Evolutionary conservation across 2,329 filamentous ascomycete genomes (phyloP), one percentile per base, ranked within the genome.

Genomic region (Rachicladosporium sp.): DNA sequence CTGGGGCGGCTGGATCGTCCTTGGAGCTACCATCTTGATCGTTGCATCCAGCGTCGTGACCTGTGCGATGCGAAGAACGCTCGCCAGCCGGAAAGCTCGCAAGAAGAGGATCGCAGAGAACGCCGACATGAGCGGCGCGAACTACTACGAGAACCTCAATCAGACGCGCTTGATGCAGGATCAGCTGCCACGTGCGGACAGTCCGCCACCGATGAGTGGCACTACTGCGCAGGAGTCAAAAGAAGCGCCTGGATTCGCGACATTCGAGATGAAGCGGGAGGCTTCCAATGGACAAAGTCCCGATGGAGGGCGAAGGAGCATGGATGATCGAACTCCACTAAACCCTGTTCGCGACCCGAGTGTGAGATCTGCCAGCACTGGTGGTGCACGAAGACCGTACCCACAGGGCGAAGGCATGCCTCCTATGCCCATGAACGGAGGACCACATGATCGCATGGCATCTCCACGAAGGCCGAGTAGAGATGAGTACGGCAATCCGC

Each of bases 41-140:
- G 78, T 83, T 37, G 69, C 85, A 15, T 83, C 84, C 56, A 82
- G 80, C 32, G 73, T 98, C 42, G 78, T 95, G 29, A 88, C 87
- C 6, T 98, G 88, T 59, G 87, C 86, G 13, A 96, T 96, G 87
- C 82, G 91, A 47, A 78, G 89, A 44, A 93, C 88, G 2, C 68
- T 96, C 42, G 84, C 95, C 45, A 84, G 84, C 60, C 77, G 89
- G 52, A 95, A 95, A 66, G 84, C 88, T n/a, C 76, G 88, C 46
- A 88, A 91, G 70, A 85, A 80, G 67, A 77, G 86, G 34, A 93
- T 96, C 56, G 86, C 79, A 2, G 83, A 93, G 60, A 94, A 96
- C 57, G 85, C 88, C 6, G 88, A 96, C 58, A 96, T 96, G 88
- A 96, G 84, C 58, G 89, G 89, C 21, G 79, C 91, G 53, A 91